These are phyloP conservation scores for Carex kokanica DNA, from an alignment of 176 grass and related monocot species.

Conservation along the genomic window DNA sequence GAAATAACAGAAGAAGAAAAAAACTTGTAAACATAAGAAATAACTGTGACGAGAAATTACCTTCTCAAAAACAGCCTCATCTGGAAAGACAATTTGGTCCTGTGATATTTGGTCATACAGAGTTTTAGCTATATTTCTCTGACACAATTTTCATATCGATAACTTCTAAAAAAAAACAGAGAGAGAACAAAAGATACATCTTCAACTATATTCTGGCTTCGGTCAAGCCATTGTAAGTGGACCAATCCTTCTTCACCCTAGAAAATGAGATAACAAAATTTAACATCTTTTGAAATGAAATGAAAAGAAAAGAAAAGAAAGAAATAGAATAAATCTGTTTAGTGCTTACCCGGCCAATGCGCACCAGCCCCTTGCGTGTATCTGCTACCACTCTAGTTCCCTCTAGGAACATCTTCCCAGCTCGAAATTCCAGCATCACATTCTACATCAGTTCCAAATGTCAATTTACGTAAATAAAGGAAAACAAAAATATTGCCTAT, in stretches of 20 bases:
- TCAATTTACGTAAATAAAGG: neutral
- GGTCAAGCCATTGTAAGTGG: conserved; percentile 98
- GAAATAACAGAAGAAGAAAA: neutral
- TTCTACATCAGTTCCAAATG: conserved; percentile 34
- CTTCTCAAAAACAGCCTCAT: conserved; percentile 97
- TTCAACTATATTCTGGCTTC: conserved; percentile 70
- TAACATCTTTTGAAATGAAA: neutral
- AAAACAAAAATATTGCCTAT: neutral
- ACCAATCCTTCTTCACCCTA: conserved; percentile 97
- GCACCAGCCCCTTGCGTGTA: conserved; percentile 83
- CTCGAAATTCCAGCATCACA: conserved; percentile 89
- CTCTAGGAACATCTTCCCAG: conserved; percentile 83
- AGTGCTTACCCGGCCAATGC: conserved; percentile 75
- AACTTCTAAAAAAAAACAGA: neutral
- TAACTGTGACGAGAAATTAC: conserved; percentile 31
- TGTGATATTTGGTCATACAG: conserved; percentile 36
- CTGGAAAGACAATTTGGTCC: conserved; percentile 93
- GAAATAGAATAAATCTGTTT: neutral
- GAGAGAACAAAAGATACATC: conserved; percentile 60
- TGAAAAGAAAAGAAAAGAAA: conserved; percentile 22
- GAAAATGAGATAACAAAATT: conserved; percentile 35
- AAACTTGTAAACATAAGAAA: conserved; percentile 4
- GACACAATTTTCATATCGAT: conserved; percentile 17
- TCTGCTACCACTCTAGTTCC: conserved; percentile 72
- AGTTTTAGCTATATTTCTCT: conserved; percentile 12